A percentile compares a stretch with the other conserved stretches of the same genome.
Evolutionary conservation across 306 rosid genomes (phyloP).

Genomic region (Casuarina cunninghamiana): DNA sequence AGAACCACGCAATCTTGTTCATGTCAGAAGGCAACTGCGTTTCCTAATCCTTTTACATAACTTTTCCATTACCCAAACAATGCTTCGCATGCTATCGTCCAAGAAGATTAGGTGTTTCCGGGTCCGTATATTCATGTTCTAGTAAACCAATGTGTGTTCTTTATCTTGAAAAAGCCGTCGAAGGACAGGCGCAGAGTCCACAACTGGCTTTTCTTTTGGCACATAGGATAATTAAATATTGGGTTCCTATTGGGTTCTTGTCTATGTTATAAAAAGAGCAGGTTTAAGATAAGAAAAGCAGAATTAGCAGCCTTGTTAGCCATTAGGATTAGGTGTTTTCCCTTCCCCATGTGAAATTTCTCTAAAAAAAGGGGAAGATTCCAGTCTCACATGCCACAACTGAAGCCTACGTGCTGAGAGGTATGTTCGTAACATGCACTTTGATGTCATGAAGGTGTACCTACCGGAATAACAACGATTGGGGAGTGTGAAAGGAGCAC

Average conservation of each 20-base stretch:
- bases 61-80: not conserved
- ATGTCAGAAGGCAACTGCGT: not conserved
- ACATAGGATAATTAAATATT: conserved; percentile 4
- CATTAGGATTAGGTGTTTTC: conserved; percentile 1
- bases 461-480: not conserved
- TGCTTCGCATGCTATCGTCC: too few relatives aligned
- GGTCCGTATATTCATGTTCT: not conserved
- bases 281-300: not conserved
- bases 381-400: conserved; percentile 37
- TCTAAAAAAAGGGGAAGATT: conserved; percentile 25
- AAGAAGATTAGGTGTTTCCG: not conserved
- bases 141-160: not conserved
- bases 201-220: not conserved
- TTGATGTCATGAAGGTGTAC: not conserved
- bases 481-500: not conserved
- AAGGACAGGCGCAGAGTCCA: not conserved
- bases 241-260: not conserved
- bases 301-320: not conserved
- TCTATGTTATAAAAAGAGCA: not conserved
- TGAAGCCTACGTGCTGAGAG: conserved; percentile 27
- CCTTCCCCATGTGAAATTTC: conserved; percentile 36
- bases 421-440: not conserved
- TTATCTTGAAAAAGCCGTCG: not conserved
- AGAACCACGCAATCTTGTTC: conserved; percentile 4
- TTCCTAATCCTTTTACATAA: not conserved